Evolutionary conservation across 495 filamentous ascomycete species (phyloP).

Genomic region (Hypoxylon fuscum): DNA sequence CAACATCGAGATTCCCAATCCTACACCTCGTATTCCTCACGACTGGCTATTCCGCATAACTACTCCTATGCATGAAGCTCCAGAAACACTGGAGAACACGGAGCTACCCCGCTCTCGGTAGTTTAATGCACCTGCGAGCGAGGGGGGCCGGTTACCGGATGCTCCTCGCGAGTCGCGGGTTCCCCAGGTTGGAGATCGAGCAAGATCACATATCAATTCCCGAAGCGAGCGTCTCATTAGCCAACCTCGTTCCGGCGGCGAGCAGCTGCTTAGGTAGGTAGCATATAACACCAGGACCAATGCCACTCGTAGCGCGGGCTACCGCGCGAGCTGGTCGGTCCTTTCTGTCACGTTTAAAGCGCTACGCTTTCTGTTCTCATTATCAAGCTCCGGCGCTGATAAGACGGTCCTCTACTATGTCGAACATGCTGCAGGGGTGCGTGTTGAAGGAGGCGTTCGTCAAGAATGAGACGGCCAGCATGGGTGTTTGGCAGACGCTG

Average conservation of each 20-base stretch:
- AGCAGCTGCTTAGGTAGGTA: no score
- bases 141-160: conserved; percentile 7
- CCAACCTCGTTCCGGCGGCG: conserved; percentile 8
- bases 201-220: background rate
- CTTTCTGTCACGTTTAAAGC: conserved; percentile 8
- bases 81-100: background rate
- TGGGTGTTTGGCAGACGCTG: conserved; percentile 79
- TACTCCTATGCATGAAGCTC: background rate
- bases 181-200: conserved; percentile 10
- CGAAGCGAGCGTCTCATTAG: background rate
- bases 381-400: background rate
- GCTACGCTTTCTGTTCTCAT: background rate
- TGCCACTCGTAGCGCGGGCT: conserved; percentile 15
- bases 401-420: conserved; percentile 55
- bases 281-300: conserved; percentile 10
- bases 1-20: no score
- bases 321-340: conserved; percentile 3
- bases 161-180: conserved; percentile 13
- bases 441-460: conserved; percentile 67
- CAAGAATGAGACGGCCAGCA: conserved; percentile 63
- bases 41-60: background rate
- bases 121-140: conserved; percentile 14
- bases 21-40: no score
- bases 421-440: conserved; percentile 72
- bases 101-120: conserved; percentile 40